Base-by-base conservation (phyloP, 2,329 filamentous ascomycete species). In the Penicillium paneum region DNA sequence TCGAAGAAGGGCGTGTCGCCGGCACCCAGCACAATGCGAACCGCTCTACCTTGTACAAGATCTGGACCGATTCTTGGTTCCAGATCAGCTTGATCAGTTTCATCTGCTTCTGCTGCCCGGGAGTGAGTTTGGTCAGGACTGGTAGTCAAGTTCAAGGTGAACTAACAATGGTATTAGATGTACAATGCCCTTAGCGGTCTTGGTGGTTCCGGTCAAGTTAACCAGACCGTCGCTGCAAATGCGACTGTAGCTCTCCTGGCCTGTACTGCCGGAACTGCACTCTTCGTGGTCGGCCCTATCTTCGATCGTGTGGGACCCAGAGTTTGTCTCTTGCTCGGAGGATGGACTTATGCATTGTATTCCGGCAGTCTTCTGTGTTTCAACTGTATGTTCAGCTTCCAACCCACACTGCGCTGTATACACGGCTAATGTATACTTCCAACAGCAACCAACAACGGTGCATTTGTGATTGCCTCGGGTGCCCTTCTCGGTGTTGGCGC, bases 41-140 rank as follows among this genome's bases (percentile, higher is more conserved):
- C 6, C 52, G 48, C 3, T 67, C 65, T 13, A 48, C 49, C 12
- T 13, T 61, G 12, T 56, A 61, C 44, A 59, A 57, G 11, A 48
- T 77, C 47, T 78, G 76, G 59, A 67, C 72, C 7, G 67, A 79
- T 56, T 73, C 75, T 13, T 80, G 77, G 78, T 75, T 75, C 39
- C 78, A 80, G 62, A 78, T 80, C 44, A 26, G 77, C 2, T 67
- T 80, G 46, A 79, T 80, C 53, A 77, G 75, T 63, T 69, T 79
- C 46, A 79, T 80, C 49, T 79, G 76, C 59, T 79, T 80, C 60
- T 80, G 77, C 50, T 72, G 76, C 32, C 77, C 76, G 47, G 76
- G 71, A 3, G 49, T 64, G 29, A 36, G 60, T 47, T 0, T 26
- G 4, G 24, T 52, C 31, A 19, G 2, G 15, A 1, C 12, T n/a